Evolutionary conservation across 495 filamentous ascomycete genomes (phyloP), one percentile per base, ranked within the genome.

Genomic region (Hyaloscypha variabilis): DNA sequence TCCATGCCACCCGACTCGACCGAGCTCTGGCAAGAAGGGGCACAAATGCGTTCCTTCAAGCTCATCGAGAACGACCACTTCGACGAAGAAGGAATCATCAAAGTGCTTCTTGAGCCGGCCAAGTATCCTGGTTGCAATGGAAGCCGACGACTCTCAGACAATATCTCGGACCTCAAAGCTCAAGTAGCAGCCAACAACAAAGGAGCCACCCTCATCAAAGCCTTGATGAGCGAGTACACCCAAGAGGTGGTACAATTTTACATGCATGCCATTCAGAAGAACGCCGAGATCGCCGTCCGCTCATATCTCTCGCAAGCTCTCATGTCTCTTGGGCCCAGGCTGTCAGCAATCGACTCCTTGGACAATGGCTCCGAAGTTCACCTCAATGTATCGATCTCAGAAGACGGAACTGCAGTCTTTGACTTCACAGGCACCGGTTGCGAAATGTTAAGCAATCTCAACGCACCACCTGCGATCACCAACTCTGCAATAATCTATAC

Each of bases 131-230:
- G 71, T 24, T 74, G 72, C 62, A 67, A 60, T 46, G 75, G 75
- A 25, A 73, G 70, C 3, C 63, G 70, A 6, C 69, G 66, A 24
- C 68, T 77, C 5, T 58, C 63, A 14, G 75, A 77, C 55, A 77
- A 77, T 51, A 39, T 77, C 8, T 66, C 64, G 23, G 75, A 77
- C 54, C 54, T 77, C 14, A 74, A 74, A 54, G 75, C 75, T 19
- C 72, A 74, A 55, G 66, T 77, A 10, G 72, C 74, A n/a, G 73
- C 75, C 17, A 77, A 77, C 62, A 58, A 58, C 8, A 74, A 75
- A 62, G 75, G 75, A 3, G 68, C 67, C 10, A 68, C 58, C 19
- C 70, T 77, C 13, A 66, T 77, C 31, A 34, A 65, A 39, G 64
- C 62, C 29, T 60, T 77, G 11, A 72, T 75, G 10, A 49, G 58